Conservation (phyloP, 495 filamentous ascomycete species). For the Aspergillus mulundensis region DNA sequence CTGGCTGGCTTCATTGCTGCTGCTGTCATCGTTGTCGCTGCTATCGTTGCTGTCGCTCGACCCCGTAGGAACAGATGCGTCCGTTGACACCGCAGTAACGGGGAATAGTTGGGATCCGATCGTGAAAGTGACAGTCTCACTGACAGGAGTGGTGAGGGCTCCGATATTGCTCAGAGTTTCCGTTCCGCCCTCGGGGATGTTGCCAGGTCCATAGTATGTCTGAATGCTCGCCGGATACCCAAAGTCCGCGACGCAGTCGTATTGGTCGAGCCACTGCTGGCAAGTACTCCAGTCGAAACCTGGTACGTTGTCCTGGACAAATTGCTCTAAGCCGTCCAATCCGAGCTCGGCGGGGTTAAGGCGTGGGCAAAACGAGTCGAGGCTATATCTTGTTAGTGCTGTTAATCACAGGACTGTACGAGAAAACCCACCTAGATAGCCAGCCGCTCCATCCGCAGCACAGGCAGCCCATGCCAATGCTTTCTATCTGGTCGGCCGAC, state of each 20-base stretch:
- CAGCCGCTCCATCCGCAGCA: conserved; percentile 4
- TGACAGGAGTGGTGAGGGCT: neutral
- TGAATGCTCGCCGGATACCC: neutral
- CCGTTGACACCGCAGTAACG: neutral
- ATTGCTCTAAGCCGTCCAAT: neutral
- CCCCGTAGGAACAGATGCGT: neutral
- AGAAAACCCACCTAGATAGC: neutral
- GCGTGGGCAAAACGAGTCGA: neutral
- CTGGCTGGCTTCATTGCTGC: neutral
- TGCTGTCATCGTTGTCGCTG: neutral
- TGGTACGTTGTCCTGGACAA: neutral
- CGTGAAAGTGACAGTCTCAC: neutral
- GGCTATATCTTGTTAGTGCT: neutral
- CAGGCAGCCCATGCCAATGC: neutral
- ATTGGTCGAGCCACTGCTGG: neutral
- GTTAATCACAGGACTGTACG: no score
- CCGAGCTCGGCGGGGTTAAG: neutral
- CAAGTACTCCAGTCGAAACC: neutral
- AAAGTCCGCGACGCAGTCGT: conserved; percentile 1
- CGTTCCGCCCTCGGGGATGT: neutral
- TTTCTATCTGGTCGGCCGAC: neutral
- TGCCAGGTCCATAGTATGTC: conserved; percentile 1
- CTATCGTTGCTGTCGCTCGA: neutral
- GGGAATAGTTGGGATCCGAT: neutral
- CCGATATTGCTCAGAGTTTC: conserved; percentile 2